Percentiles rank a stretch among this genome's conserved stretches.
These are phyloP conservation scores for Nyctanthes arbortristis DNA, from an alignment of 257 asterid genomes.

Conservation along the genomic window DNA sequence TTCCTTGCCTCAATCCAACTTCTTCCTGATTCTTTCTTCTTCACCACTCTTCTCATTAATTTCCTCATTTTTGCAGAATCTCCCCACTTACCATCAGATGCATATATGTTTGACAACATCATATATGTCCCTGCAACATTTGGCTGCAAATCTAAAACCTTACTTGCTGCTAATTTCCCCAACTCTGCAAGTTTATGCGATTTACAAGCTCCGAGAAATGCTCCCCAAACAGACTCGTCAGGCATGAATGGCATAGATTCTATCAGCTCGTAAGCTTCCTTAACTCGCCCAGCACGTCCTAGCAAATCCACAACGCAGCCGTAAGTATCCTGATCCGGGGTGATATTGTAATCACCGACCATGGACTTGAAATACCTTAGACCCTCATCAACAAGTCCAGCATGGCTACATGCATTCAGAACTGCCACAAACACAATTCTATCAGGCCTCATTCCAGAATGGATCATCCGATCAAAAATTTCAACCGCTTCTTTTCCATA, in stretches of 20 bases:
- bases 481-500: constrained; percentile 68
- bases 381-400: constrained; percentile 84
- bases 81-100: constrained; percentile 82
- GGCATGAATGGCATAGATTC: constrained; percentile 77
- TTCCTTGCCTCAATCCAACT: constrained; percentile 79
- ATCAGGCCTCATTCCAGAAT: constrained; percentile 65
- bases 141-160: constrained; percentile 57
- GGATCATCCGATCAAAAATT: constrained; percentile 68
- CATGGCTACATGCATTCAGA: constrained; percentile 89
- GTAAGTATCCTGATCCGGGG: constrained; percentile 70
- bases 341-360: constrained; percentile 44
- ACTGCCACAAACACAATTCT: constrained; percentile 76
- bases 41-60: constrained; percentile 62
- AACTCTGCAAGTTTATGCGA: constrained; percentile 59
- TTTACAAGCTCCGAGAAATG: constrained; percentile 89
- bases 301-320: constrained; percentile 83
- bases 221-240: constrained; percentile 85
- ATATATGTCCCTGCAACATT: constrained; percentile 61
- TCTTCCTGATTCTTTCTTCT: constrained; percentile 78
- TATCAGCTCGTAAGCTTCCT: constrained; percentile 74
- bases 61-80: constrained; percentile 72
- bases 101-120: constrained; percentile 67
- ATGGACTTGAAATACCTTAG: constrained; percentile 56
- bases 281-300: constrained; percentile 83
- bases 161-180: constrained; percentile 47